These are phyloP conservation scores for Asclepias syriaca DNA, from an alignment of 257 asterid species.

Conservation along the genomic window DNA sequence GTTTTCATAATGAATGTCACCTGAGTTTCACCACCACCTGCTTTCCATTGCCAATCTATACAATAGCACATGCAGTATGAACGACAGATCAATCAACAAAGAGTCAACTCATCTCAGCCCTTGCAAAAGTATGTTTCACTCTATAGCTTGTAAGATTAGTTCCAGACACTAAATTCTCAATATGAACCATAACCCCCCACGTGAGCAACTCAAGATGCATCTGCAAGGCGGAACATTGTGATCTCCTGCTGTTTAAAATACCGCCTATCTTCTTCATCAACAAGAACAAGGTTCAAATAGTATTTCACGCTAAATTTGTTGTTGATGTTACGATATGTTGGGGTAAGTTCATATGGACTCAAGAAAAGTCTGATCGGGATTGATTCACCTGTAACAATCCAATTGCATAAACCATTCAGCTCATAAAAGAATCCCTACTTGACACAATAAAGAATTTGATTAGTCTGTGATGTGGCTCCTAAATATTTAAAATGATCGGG, in stretches of 20 bases:
- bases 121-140: slow-evolving; percentile 10
- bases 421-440: background rate
- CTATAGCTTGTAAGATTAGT: slow-evolving; percentile 15
- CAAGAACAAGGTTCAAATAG: slow-evolving; percentile 92
- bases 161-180: slow-evolving; percentile 15
- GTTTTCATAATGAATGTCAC: slow-evolving; percentile 19
- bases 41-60: slow-evolving; percentile 33
- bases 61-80: slow-evolving; percentile 25
- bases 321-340: slow-evolving; percentile 84
- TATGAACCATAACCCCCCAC: slow-evolving; percentile 10
- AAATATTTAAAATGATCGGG: background rate
- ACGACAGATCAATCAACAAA: slow-evolving; percentile 27
- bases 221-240: slow-evolving; percentile 75
- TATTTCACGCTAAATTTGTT: slow-evolving; percentile 94
- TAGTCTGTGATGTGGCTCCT: no score
- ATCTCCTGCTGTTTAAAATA: slow-evolving; percentile 96
- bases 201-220: slow-evolving; percentile 36
- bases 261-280: slow-evolving; percentile 96
- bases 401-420: slow-evolving; percentile 10
- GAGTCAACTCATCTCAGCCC: slow-evolving; percentile 17
- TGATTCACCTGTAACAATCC: slow-evolving; percentile 71
- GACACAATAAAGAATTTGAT: background rate
- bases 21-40: slow-evolving; percentile 22
- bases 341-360: slow-evolving; percentile 96
- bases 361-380: slow-evolving; percentile 90